phyloP scores from a whole-genome alignment of 805 yeast genomes.

The Kuraishia molischiana region DNA sequence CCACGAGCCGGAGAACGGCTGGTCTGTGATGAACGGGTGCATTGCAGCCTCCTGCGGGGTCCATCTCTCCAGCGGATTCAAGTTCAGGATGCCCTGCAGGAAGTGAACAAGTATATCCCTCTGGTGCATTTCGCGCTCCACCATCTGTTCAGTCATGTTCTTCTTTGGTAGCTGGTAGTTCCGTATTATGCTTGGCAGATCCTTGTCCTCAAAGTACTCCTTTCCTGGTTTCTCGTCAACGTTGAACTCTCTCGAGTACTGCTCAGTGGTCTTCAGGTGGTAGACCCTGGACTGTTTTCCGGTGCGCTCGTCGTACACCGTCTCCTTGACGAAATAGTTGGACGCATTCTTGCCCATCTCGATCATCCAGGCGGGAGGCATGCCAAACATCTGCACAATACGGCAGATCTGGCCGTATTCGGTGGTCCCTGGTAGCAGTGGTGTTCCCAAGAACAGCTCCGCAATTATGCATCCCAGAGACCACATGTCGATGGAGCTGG shows the following conservation, averaged over 20 bases:
- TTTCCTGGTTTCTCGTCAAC: conserved; percentile 69
- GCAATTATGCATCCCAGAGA: conserved; percentile 52
- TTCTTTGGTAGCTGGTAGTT: conserved; percentile 62
- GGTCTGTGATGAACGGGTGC: conserved; percentile 82
- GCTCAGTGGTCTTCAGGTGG: conserved; percentile 28
- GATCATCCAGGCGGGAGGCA: conserved; percentile 93
- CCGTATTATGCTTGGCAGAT: conserved; percentile 63
- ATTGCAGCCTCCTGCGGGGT: conserved; percentile 91
- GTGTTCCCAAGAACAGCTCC: conserved; percentile 67
- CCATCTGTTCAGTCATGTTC: conserved; percentile 39
- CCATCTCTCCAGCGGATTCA: conserved; percentile 92
- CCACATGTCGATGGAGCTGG: conserved; percentile 85
- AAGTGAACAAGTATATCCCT: conserved; percentile 70
- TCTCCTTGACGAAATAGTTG: conserved; percentile 48
- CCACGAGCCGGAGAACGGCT: conserved; percentile 44
- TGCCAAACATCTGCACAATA: conserved; percentile 72
- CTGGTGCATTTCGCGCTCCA: conserved; percentile 66
- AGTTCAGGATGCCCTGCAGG: conserved; percentile 61
- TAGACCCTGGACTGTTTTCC: conserved; percentile 13
- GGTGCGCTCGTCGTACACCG: conserved; percentile 9
- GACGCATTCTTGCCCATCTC: conserved; percentile 85
- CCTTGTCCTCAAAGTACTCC: conserved; percentile 60
- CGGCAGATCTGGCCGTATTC: conserved; percentile 86
- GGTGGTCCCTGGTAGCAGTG: conserved; percentile 89
- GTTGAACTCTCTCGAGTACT: conserved; percentile 42